These are phyloP conservation scores for Pichia pseudocactophila DNA, from an alignment of 805 yeast species.

Conservation along the genomic window DNA sequence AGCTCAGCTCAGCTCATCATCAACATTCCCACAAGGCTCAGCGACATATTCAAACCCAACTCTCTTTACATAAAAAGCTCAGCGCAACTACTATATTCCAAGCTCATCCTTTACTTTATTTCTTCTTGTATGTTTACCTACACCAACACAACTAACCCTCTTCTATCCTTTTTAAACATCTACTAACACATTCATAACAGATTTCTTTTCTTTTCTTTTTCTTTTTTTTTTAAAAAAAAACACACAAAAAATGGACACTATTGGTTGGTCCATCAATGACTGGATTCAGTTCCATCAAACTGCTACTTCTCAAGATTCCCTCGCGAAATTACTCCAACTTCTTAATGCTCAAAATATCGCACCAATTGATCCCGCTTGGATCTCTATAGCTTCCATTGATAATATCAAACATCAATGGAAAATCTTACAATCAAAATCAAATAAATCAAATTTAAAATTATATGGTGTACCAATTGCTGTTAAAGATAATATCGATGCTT, in stretches of 20 bases:
- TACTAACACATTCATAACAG: slow-evolving; percentile 2
- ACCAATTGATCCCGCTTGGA: slow-evolving; percentile 80
- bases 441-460: slow-evolving; percentile 51
- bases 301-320: slow-evolving; percentile 54
- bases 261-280: slow-evolving; percentile 76
- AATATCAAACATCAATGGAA: slow-evolving; percentile 70
- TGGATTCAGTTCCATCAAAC: slow-evolving; percentile 66
- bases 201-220: too few species aligned
- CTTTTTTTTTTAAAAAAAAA: too few species aligned
- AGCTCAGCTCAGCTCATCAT: too few species aligned
- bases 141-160: too few species aligned
- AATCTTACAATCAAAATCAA: slow-evolving; percentile 52
- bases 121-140: too few species aligned
- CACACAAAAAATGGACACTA: slow-evolving; percentile 16
- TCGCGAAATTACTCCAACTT: slow-evolving; percentile 36
- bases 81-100: too few species aligned
- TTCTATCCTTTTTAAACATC: too few species aligned
- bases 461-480: slow-evolving; percentile 95
- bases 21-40: too few species aligned
- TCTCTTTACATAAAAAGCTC: too few species aligned
- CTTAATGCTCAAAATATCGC: slow-evolving; percentile 38
- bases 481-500: slow-evolving; percentile 89
- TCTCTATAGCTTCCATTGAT: slow-evolving; percentile 59
- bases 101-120: background rate
- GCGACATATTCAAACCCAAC: too few species aligned